Conservation (phyloP, 495 filamentous ascomycete genomes). For the Staphylotrichum longicolle region DNA sequence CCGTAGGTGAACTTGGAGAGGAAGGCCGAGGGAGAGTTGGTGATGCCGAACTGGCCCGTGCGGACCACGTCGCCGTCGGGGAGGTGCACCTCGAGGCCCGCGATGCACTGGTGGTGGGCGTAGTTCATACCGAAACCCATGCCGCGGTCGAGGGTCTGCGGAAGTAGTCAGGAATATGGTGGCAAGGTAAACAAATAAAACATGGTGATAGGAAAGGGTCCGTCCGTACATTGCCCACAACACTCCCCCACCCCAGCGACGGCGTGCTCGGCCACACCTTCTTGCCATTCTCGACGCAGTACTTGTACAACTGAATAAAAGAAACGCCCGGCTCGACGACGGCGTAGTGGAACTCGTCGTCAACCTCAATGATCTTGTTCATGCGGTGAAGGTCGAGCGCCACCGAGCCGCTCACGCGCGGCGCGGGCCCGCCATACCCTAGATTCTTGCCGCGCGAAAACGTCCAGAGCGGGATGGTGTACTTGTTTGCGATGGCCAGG, state of each 20-base stretch:
- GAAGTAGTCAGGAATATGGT: not conserved
- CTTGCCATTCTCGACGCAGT: constrained; percentile 48
- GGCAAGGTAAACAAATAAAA: not conserved
- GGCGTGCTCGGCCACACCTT: constrained; percentile 56
- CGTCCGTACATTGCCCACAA: constrained; percentile 51
- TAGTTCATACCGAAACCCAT: constrained; percentile 49
- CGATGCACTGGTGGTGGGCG: constrained; percentile 48
- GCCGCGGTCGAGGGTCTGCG: constrained; percentile 42
- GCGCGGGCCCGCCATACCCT: constrained; percentile 57
- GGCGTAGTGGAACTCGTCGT: constrained; percentile 52
- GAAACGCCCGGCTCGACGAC: constrained; percentile 58
- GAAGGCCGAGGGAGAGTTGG: constrained; percentile 42
- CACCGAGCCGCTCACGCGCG: constrained; percentile 51
- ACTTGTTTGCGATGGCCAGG: constrained; percentile 43
- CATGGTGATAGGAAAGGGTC: constrained; percentile 10
- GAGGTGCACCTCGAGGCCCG: constrained; percentile 51
- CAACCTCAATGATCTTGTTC: constrained; percentile 56
- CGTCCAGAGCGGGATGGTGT: constrained; percentile 51
- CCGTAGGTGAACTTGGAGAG: constrained; percentile 50
- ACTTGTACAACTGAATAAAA: constrained; percentile 53
- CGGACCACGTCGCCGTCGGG: constrained; percentile 48
- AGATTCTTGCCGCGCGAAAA: constrained; percentile 55
- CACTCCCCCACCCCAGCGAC: constrained; percentile 56
- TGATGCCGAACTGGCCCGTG: constrained; percentile 52
- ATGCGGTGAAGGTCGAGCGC: constrained; percentile 56